Evolutionary conservation across 2,329 filamentous ascomycete species (phyloP).

Genomic region (Xylaria multiplex): DNA sequence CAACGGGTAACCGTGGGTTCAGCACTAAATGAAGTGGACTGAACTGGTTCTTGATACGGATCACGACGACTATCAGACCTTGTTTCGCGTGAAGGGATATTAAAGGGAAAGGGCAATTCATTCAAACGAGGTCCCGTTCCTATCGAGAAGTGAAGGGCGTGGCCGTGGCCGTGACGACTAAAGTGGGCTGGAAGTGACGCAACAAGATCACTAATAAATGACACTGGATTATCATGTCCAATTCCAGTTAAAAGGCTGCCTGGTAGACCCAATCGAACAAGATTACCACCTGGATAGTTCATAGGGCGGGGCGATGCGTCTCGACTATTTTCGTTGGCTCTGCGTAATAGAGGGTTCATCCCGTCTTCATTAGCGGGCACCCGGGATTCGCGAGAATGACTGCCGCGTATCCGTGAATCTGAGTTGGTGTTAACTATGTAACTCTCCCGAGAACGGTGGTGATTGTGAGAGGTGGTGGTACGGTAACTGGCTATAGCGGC

Average conservation of each 20-base stretch:
- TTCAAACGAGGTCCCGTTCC: conserved; percentile 61
- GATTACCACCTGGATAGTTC: conserved; percentile 55
- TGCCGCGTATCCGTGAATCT: conserved; percentile 57
- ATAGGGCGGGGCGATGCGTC: conserved; percentile 61
- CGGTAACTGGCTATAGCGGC: background rate
- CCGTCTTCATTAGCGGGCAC: conserved; percentile 78
- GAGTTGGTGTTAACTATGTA: conserved; percentile 42
- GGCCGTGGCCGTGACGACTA: conserved; percentile 60
- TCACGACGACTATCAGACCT: conserved; percentile 63
- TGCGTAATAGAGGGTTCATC: conserved; percentile 84
- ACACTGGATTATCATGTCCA: conserved; percentile 61
- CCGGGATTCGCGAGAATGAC: conserved; percentile 63
- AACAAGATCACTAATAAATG: conserved; percentile 66
- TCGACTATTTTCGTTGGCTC: conserved; percentile 57
- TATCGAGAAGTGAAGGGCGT: conserved; percentile 70
- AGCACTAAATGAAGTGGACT: conserved; percentile 79
- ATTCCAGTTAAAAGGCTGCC: conserved; percentile 56
- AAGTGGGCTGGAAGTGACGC: conserved; percentile 61
- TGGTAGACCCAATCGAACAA: conserved; percentile 64
- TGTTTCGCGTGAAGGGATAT: conserved; percentile 51
- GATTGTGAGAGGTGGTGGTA: background rate
- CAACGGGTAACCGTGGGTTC: conserved; percentile 80
- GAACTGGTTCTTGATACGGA: conserved; percentile 69
- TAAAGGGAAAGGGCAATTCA: conserved; percentile 57
- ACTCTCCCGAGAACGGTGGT: background rate